These are phyloP conservation scores for Paramicrosporidium saccamoebae DNA, from an alignment of 371 early-diverging fungal species.

Conservation along the genomic window DNA sequence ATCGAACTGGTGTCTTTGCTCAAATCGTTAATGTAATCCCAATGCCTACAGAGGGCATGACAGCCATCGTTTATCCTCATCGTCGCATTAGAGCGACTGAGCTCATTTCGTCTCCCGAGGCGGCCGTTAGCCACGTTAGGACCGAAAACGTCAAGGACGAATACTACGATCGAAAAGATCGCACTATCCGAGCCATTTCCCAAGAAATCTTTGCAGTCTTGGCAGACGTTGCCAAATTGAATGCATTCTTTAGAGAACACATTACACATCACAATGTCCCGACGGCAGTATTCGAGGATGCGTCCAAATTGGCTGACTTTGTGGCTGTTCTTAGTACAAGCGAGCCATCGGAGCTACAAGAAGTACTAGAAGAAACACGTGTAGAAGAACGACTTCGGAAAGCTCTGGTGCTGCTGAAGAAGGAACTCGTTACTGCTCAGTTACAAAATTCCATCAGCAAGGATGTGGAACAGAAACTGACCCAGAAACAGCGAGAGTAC, in stretches of 20 bases:
- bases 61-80: constrained; percentile 76
- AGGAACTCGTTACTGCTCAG: constrained; percentile 80
- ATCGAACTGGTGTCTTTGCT: constrained; percentile 75
- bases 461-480: constrained; percentile 82
- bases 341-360: constrained; percentile 61
- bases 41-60: constrained; percentile 40
- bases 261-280: constrained; percentile 77
- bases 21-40: constrained; percentile 82
- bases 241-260: constrained; percentile 79
- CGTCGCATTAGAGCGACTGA: constrained; percentile 46
- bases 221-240: constrained; percentile 67
- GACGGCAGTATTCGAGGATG: constrained; percentile 74
- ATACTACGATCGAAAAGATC: constrained; percentile 42
- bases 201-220: constrained; percentile 76
- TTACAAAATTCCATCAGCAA: constrained; percentile 75
- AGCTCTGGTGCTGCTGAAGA: constrained; percentile 60
- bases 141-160: constrained; percentile 46
- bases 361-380: constrained; percentile 46
- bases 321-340: constrained; percentile 76
- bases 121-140: neutral
- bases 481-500: constrained; percentile 75
- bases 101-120: constrained; percentile 7
- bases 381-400: constrained; percentile 72
- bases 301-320: constrained; percentile 75
- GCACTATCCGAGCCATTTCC: constrained; percentile 61